Evolutionary conservation across 768 basidiomycete genomes (phyloP).

Genomic region (Tulasnella sp.): DNA sequence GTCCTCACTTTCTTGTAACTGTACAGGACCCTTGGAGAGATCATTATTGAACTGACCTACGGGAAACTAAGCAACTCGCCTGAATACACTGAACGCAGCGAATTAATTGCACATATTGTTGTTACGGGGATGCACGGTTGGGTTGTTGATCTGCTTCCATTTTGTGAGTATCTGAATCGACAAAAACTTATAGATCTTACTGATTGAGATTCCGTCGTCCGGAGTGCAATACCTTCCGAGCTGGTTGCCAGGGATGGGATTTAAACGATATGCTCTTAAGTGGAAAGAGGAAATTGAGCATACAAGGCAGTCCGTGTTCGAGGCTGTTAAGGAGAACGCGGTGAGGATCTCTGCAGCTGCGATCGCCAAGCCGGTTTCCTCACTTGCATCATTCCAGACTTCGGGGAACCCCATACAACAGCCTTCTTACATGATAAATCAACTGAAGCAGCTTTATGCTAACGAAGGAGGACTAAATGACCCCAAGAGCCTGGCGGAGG

Average conservation of each 20-base stretch:
- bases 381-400: too few relatives aligned
- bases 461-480: too few relatives aligned
- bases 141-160: neutral
- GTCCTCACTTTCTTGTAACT: too few relatives aligned
- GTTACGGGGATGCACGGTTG: neutral
- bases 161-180: neutral
- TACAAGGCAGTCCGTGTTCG: too few relatives aligned
- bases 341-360: neutral
- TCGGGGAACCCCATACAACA: too few relatives aligned
- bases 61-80: neutral
- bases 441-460: too few relatives aligned
- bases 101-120: neutral
- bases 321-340: neutral
- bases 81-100: neutral
- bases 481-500: too few relatives aligned
- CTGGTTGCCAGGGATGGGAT: neutral
- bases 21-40: neutral
- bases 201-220: neutral
- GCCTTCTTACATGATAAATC: too few relatives aligned
- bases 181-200: neutral
- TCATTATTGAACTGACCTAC: neutral
- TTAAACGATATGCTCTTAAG: neutral
- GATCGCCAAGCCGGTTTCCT: too few relatives aligned
- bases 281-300: neutral
- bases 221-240: slow-evolving; percentile 4